Percentiles rank a stretch among this genome's conserved stretches.
Conservation (phyloP, 2,329 filamentous ascomycete species). For the Colletotrichum gigasporum region DNA sequence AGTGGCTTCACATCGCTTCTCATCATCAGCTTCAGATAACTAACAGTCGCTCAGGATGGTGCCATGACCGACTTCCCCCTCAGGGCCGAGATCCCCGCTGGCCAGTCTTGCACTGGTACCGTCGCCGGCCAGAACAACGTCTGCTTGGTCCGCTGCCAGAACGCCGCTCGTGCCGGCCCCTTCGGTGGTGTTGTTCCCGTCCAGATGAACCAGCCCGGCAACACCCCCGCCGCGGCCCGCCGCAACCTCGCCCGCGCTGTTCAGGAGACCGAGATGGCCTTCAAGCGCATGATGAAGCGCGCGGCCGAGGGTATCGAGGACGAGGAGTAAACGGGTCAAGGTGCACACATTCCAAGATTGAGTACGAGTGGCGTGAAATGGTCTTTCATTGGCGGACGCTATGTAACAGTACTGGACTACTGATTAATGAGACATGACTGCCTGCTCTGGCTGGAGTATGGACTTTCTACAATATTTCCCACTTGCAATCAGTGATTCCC, state of each 20-base stretch:
- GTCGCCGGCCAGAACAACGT: conserved; percentile 64
- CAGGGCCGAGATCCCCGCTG: conserved; percentile 59
- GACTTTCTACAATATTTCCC: neutral
- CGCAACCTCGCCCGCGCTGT: conserved; percentile 28
- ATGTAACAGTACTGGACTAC: conserved; percentile 30
- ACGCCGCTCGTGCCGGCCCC: conserved; percentile 63
- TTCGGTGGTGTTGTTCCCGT: conserved; percentile 57
- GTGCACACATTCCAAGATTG: conserved; percentile 26
- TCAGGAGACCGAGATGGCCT: conserved; percentile 29
- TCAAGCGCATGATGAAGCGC: conserved; percentile 35
- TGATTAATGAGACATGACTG: conserved; percentile 30
- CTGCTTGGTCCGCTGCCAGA: conserved; percentile 68
- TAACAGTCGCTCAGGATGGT: conserved; percentile 40
- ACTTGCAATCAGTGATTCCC: no score
- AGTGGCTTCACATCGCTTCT: conserved; percentile 14
- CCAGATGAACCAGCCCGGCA: conserved; percentile 24
- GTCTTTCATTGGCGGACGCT: conserved; percentile 10
- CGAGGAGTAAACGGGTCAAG: conserved; percentile 24
- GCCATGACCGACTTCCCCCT: conserved; percentile 54
- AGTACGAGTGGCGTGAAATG: conserved; percentile 14
- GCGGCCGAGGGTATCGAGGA: conserved; percentile 20
- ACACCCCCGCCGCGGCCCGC: conserved; percentile 28
- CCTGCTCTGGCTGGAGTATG: conserved; percentile 31
- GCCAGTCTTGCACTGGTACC: conserved; percentile 63
- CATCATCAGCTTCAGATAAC: neutral